Conservation (phyloP, 2,329 filamentous ascomycete genomes). For the Neonectria coccinea region DNA sequence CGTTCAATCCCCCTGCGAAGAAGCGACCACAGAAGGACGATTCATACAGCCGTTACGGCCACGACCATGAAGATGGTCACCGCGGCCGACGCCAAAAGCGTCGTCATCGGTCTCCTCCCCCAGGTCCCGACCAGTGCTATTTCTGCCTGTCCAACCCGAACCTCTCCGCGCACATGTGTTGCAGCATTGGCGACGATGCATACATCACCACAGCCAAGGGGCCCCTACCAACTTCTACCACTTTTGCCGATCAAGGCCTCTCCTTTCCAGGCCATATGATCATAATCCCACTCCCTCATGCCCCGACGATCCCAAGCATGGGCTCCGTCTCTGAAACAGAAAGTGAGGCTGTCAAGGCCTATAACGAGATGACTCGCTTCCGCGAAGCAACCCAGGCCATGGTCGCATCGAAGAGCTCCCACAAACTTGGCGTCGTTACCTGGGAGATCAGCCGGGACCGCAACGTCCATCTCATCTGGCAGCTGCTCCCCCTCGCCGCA, state of each 20-base stretch:
- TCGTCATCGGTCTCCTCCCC: slow-evolving; percentile 65
- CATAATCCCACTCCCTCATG: slow-evolving; percentile 88
- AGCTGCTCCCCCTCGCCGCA: slow-evolving; percentile 82
- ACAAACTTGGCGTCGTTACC: slow-evolving; percentile 82
- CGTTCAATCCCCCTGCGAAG: slow-evolving; percentile 68
- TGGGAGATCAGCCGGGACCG: slow-evolving; percentile 89
- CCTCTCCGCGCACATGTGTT: slow-evolving; percentile 87
- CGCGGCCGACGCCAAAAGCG: slow-evolving; percentile 60
- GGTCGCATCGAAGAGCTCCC: slow-evolving; percentile 67
- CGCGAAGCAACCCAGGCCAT: slow-evolving; percentile 82
- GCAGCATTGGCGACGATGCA: slow-evolving; percentile 85
- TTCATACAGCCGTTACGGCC: slow-evolving; percentile 67
- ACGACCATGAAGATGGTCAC: slow-evolving; percentile 57
- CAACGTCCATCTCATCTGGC: slow-evolving; percentile 94
- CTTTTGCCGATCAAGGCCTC: slow-evolving; percentile 73
- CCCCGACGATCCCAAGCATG: slow-evolving; percentile 79
- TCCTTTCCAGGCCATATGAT: slow-evolving; percentile 87
- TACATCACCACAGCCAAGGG: slow-evolving; percentile 96
- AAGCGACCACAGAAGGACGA: slow-evolving; percentile 68
- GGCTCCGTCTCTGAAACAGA: slow-evolving; percentile 63
- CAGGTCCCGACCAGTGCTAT: slow-evolving; percentile 85
- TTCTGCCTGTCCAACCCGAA: slow-evolving; percentile 94
- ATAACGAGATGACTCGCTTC: slow-evolving; percentile 86
- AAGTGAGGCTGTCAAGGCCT: slow-evolving; percentile 70
- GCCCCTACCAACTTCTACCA: slow-evolving; percentile 78